Evolutionary conservation across 2,329 filamentous ascomycete genomes (phyloP).

Genomic region (Helicocarpus griseus): DNA sequence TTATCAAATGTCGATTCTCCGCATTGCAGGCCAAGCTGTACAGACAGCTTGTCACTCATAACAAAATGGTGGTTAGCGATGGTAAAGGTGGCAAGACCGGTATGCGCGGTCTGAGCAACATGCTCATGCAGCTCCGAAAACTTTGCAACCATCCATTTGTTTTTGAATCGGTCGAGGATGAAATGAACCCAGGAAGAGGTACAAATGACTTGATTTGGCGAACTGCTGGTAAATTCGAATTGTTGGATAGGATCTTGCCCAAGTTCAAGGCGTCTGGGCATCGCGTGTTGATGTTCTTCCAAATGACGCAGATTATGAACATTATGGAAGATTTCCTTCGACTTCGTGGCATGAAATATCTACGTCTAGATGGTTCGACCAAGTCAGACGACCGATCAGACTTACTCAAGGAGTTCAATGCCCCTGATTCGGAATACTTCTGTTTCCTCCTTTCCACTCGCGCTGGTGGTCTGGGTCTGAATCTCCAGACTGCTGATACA

Average conservation of each 20-base stretch:
- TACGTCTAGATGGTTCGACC: conserved; percentile 91
- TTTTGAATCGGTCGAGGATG: conserved; percentile 94
- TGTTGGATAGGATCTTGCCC: conserved; percentile 81
- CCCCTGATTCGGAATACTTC: conserved; percentile 82
- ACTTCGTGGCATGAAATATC: conserved; percentile 70
- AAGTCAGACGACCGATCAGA: conserved; percentile 97
- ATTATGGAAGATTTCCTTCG: conserved; percentile 99
- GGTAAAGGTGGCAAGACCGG: conserved; percentile 92
- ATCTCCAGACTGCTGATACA: conserved; percentile 93
- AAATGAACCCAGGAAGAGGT: conserved; percentile 82
- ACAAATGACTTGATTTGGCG: conserved; percentile 95
- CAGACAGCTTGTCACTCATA: conserved; percentile 94
- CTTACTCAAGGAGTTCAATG: conserved; percentile 80
- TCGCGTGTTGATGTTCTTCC: conserved; percentile 98
- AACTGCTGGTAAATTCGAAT: conserved; percentile 92
- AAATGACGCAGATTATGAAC: conserved; percentile 99
- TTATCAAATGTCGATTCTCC: conserved; percentile 98
- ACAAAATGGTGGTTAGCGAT: conserved; percentile 88
- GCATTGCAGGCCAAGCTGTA: conserved; percentile 87
- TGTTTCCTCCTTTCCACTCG: conserved; percentile 98
- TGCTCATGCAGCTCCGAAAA: conserved; percentile 99
- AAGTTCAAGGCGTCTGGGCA: conserved; percentile 89
- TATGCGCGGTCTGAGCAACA: conserved; percentile 92
- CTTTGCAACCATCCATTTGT: conserved; percentile 99
- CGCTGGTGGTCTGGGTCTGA: conserved; percentile 94